Percentiles rank a stretch among this genome's conserved stretches.
Conservation (phyloP, 495 filamentous ascomycete genomes). For the Talaromyces thailandensis region DNA sequence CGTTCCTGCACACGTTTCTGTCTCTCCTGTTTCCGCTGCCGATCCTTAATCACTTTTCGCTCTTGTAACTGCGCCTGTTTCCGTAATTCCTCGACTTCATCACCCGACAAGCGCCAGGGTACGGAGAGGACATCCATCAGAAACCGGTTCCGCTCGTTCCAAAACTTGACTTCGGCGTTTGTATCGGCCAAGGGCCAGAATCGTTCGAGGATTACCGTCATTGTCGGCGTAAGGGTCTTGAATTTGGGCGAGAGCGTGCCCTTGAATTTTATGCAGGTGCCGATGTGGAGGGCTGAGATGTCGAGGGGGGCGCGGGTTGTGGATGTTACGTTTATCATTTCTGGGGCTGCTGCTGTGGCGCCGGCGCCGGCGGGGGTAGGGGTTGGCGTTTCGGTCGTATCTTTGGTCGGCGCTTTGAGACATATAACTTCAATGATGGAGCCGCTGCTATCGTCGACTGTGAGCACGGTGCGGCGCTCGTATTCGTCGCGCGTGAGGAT, state of each 20-base stretch:
- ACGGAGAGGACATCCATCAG: constrained; percentile 50
- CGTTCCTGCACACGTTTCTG: constrained; percentile 24
- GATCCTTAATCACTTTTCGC: constrained; percentile 28
- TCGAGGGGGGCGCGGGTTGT: constrained; percentile 26
- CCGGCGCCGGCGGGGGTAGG: constrained; percentile 3
- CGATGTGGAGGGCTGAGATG: constrained; percentile 48
- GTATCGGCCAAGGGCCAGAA: constrained; percentile 50
- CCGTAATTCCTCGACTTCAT: constrained; percentile 45
- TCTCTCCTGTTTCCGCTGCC: constrained; percentile 27
- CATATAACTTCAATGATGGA: constrained; percentile 54
- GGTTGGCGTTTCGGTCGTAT: constrained; percentile 8
- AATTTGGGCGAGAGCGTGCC: constrained; percentile 45
- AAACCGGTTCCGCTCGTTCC: constrained; percentile 58
- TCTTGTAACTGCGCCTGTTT: constrained; percentile 38
- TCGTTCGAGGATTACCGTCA: constrained; percentile 64
- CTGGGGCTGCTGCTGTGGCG: background rate
- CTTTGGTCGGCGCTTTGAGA: constrained; percentile 12
- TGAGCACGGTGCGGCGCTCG: constrained; percentile 50
- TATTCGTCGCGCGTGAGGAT: constrained; percentile 69
- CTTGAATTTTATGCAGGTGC: constrained; percentile 67
- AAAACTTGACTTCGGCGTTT: constrained; percentile 70
- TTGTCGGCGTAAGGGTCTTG: constrained; percentile 12
- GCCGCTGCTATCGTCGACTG: constrained; percentile 82
- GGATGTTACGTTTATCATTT: constrained; percentile 5
- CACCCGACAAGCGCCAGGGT: constrained; percentile 57